Conservation (phyloP, 345 rosid genomes). For the Salix koriyanagi region DNA sequence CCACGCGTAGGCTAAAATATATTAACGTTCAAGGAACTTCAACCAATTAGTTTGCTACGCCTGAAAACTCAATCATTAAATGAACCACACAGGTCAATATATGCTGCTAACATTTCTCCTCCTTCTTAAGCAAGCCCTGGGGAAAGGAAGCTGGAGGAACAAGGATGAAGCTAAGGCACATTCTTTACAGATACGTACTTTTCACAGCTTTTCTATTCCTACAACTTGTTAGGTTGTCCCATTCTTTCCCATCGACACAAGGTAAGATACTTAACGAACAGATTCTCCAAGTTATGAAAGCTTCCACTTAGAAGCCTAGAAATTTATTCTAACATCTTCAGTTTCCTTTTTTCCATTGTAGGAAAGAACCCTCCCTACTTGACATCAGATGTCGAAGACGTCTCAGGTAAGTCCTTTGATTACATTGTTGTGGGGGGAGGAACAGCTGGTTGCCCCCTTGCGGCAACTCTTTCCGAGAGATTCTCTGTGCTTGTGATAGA, state of each 20-base stretch:
- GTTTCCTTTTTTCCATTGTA: conserved; percentile 8
- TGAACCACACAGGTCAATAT: conserved; percentile 7
- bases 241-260: conserved; percentile 21
- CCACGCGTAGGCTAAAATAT: conserved; percentile 21
- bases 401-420: conserved; percentile 67
- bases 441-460: conserved; percentile 65
- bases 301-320: background rate
- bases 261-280: conserved; percentile 21
- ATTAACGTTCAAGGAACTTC: conserved; percentile 11
- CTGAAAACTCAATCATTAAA: conserved; percentile 21
- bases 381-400: conserved; percentile 52
- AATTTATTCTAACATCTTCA: background rate
- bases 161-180: conserved; percentile 4
- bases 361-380: conserved; percentile 46
- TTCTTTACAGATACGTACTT: conserved; percentile 10
- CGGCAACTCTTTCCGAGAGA: conserved; percentile 57
- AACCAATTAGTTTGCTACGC: conserved; percentile 12
- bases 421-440: conserved; percentile 72
- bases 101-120: background rate
- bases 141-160: background rate
- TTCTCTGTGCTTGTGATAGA: conserved; percentile 62
- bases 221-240: conserved; percentile 2
- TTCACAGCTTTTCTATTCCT: conserved; percentile 14
- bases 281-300: background rate
- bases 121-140: background rate